Percentiles rank a stretch among this genome's conserved stretches.
Conservation (phyloP, 495 filamentous ascomycete genomes). For the Podospora conica region DNA sequence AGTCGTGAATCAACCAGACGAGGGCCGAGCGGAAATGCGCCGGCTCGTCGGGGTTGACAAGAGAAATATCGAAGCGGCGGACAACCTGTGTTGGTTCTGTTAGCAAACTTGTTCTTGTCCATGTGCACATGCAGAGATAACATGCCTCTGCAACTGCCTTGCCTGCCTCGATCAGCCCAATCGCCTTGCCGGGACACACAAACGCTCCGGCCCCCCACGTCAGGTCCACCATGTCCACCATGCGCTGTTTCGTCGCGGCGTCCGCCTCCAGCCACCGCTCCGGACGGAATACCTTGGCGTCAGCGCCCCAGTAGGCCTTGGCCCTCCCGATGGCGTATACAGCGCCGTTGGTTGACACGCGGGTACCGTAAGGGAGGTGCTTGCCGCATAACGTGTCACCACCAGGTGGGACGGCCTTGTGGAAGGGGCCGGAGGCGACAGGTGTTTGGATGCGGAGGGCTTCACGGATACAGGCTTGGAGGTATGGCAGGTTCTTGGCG, state of each 20-base stretch:
- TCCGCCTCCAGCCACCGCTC: constrained; percentile 40
- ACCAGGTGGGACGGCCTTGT: constrained; percentile 28
- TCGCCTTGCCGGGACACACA: constrained; percentile 33
- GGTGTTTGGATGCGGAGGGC: constrained; percentile 38
- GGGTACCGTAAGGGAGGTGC: constrained; percentile 25
- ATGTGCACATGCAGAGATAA: background rate
- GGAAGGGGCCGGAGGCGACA: constrained; percentile 38
- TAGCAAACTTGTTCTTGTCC: background rate
- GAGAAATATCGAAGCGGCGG: constrained; percentile 13
- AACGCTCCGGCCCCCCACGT: constrained; percentile 35
- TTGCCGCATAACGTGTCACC: constrained; percentile 24
- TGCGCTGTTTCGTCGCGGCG: constrained; percentile 24
- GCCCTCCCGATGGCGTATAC: constrained; percentile 7
- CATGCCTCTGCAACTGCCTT: constrained; percentile 51
- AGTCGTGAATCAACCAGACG: constrained; percentile 19
- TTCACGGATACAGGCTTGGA: constrained; percentile 28
- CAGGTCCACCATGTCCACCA: constrained; percentile 32
- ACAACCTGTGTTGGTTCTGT: constrained; percentile 11
- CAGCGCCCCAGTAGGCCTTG: constrained; percentile 16
- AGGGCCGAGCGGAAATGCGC: constrained; percentile 14
- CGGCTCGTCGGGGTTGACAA: constrained; percentile 24
- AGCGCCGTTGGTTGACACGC: constrained; percentile 20
- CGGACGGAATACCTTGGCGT: constrained; percentile 32
- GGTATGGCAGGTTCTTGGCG: constrained; percentile 41
- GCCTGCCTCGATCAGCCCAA: constrained; percentile 40